Evolutionary conservation across 83 land plant genomes (phyloP).

Genomic region (Picea abies): DNA sequence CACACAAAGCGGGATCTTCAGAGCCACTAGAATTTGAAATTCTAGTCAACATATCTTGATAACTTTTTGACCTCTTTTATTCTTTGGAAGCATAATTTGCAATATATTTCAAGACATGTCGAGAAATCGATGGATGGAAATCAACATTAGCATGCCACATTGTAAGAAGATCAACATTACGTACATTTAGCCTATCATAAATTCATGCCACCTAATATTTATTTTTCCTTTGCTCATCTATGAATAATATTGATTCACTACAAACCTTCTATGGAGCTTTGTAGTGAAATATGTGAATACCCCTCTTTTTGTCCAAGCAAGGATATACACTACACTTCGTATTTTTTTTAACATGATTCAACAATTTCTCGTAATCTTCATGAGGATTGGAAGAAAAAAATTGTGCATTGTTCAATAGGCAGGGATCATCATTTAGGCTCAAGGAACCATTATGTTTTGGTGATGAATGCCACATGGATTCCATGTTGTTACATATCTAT

Average conservation of each 20-base stretch:
- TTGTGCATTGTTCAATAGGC: no score
- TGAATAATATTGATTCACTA: neutral
- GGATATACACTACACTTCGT: no score
- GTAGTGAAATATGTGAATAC: no score
- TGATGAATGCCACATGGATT: no score
- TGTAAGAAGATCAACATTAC: neutral
- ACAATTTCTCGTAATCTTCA: no score
- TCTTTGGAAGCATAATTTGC: neutral
- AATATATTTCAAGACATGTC: neutral
- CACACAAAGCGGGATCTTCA: neutral
- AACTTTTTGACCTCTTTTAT: neutral
- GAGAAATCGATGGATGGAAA: neutral
- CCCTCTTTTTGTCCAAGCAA: no score
- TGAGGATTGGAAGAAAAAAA: no score
- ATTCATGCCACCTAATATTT: neutral
- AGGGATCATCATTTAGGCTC: no score
- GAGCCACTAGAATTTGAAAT: neutral
- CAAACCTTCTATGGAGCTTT: neutral
- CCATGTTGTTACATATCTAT: no score
- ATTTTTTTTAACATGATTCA: no score
- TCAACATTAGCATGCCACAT: neutral
- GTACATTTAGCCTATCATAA: neutral
- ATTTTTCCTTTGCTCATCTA: neutral
- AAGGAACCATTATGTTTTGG: no score
- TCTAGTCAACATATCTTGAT: neutral